Conservation (phyloP, 2,329 filamentous ascomycete genomes). For the Bimuria novae-zelandiae region DNA sequence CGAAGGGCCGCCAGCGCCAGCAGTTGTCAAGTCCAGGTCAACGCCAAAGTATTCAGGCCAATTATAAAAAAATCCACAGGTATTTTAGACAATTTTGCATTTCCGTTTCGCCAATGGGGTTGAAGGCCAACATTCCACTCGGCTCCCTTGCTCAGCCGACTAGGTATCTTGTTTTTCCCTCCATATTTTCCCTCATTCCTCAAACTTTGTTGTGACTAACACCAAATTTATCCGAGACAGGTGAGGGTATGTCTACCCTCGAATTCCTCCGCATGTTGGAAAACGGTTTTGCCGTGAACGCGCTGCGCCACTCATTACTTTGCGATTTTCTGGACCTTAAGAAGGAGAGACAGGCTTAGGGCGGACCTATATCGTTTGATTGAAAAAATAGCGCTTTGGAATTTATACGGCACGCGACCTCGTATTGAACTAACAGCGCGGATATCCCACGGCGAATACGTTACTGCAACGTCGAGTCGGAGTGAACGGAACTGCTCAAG, state of each 20-base stretch:
- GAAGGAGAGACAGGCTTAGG: conserved; percentile 19
- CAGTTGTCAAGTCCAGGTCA: too few species aligned
- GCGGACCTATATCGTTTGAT: conserved; percentile 13
- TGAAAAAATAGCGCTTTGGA: background rate
- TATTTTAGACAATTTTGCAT: too few species aligned
- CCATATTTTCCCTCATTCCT: conserved; percentile 45
- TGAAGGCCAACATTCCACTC: conserved; percentile 27
- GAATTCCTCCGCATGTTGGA: conserved; percentile 17
- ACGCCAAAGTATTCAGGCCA: too few species aligned
- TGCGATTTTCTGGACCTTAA: conserved; percentile 2
- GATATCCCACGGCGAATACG: background rate
- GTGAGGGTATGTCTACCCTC: conserved; percentile 39
- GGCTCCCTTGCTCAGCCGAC: conserved; percentile 32
- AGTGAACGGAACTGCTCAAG: background rate
- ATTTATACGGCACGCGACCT: background rate
- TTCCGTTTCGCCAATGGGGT: too few species aligned
- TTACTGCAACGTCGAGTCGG: background rate
- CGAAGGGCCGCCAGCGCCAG: too few species aligned
- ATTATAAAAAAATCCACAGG: too few species aligned
- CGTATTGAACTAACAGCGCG: background rate
- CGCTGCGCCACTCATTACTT: conserved; percentile 24
- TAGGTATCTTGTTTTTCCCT: conserved; percentile 29
- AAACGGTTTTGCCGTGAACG: conserved; percentile 21
- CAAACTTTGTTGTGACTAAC: conserved; percentile 40
- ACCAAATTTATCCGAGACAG: conserved; percentile 31